These are phyloP conservation scores for Entomortierella chlamydospora DNA, from an alignment of 192 early-diverging fungal species.

Conservation along the genomic window DNA sequence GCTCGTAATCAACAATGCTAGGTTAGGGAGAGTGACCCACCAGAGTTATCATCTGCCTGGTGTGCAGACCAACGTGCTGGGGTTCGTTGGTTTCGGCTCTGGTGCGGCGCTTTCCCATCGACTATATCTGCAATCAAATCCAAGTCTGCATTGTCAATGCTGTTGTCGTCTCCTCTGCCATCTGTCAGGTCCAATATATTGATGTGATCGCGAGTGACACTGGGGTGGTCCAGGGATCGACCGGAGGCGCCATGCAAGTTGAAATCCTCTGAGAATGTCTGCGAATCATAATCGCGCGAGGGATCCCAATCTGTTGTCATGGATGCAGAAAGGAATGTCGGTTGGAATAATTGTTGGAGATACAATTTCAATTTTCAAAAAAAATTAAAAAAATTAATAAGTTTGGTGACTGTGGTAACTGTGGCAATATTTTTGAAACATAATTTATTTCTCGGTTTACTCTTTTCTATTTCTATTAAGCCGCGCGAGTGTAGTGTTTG, in stretches of 20 bases:
- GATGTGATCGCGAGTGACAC: slow-evolving; percentile 31
- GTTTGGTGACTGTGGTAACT: no score
- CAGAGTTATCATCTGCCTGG: slow-evolving; percentile 25
- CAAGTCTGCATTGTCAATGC: slow-evolving; percentile 46
- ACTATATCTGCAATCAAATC: slow-evolving; percentile 39
- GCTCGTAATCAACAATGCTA: background rate
- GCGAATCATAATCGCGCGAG: slow-evolving; percentile 39
- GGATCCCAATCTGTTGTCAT: slow-evolving; percentile 42
- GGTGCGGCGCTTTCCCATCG: slow-evolving; percentile 9
- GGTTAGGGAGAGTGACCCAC: background rate
- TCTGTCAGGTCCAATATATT: background rate
- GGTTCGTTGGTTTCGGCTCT: background rate
- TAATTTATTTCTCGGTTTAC: no score
- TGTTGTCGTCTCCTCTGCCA: background rate
- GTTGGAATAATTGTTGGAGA: no score
- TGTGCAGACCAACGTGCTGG: background rate
- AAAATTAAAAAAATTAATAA: no score
- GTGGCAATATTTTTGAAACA: no score
- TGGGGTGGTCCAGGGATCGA: slow-evolving; percentile 39
- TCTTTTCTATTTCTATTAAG: no score
- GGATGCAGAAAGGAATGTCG: background rate
- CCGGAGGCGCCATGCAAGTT: slow-evolving; percentile 49
- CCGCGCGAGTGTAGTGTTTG: no score
- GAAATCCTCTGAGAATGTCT: slow-evolving; percentile 46
- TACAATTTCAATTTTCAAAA: no score